Percentiles rank a stretch among this genome's conserved stretches.
Evolutionary conservation across 2,329 filamentous ascomycete species (phyloP).

Genomic region (Calonectria pteridis): DNA sequence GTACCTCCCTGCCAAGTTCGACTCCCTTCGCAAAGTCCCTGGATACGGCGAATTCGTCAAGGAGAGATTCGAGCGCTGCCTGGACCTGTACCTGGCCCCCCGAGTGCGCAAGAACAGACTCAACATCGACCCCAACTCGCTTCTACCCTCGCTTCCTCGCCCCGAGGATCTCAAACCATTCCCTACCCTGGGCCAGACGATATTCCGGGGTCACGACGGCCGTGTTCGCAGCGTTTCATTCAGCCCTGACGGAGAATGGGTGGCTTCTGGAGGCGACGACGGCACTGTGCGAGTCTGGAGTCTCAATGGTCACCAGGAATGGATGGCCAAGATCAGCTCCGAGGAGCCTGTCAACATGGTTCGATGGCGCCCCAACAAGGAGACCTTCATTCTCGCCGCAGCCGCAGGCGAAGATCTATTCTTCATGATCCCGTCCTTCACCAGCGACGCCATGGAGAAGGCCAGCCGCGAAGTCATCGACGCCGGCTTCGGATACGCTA

Average conservation of each 20-base stretch:
- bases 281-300: constrained; percentile 94
- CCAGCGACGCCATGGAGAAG: constrained; percentile 79
- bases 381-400: constrained; percentile 84
- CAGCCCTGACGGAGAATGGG: constrained; percentile 85
- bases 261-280: constrained; percentile 95
- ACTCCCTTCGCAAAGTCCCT: constrained; percentile 89
- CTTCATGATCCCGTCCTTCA: constrained; percentile 82
- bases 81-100: constrained; percentile 95
- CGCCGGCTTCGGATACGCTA: constrained; percentile 93
- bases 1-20: constrained; percentile 85
- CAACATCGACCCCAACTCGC: constrained; percentile 94
- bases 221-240: constrained; percentile 87
- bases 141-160: constrained; percentile 92
- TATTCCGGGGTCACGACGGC: constrained; percentile 90
- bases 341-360: constrained; percentile 88
- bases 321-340: constrained; percentile 82
- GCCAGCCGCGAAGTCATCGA: constrained; percentile 83
- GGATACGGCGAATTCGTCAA: constrained; percentile 92
- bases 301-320: constrained; percentile 88
- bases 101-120: constrained; percentile 92
- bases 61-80: constrained; percentile 93
- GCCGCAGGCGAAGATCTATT: constrained; percentile 88
- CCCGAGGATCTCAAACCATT: constrained; percentile 96
- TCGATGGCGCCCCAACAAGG: constrained; percentile 88
- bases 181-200: constrained; percentile 87